These are phyloP conservation scores for Euryodendron excelsum DNA, from an alignment of 148 eudicot genomes.

Conservation along the genomic window DNA sequence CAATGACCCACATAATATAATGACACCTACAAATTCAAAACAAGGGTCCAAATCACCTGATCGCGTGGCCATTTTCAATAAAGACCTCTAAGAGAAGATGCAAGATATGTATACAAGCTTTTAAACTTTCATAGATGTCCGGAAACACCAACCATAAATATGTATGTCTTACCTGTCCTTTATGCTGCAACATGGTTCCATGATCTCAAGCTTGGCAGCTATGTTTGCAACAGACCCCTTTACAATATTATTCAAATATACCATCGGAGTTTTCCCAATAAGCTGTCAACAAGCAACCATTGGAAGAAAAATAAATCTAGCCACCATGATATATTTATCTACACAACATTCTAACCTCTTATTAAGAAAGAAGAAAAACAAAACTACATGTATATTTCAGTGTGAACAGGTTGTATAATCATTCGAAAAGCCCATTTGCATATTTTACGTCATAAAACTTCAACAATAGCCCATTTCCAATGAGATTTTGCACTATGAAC, in stretches of 20 bases:
- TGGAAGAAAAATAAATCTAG: not conserved
- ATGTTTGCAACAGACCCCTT: constrained; percentile 81
- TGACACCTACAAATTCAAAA: not conserved
- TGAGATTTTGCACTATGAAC: not conserved
- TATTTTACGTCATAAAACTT: not conserved
- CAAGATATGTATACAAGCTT: not conserved
- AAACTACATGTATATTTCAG: not conserved
- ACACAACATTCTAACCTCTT: not conserved
- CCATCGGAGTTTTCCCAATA: constrained; percentile 96
- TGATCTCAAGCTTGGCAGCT: constrained; percentile 97
- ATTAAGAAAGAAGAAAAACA: not conserved
- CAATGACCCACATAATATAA: not conserved
- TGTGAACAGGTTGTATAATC: not conserved
- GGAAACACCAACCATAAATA: not conserved
- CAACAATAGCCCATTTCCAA: not conserved
- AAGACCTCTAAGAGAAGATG: not conserved
- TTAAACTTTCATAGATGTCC: not conserved
- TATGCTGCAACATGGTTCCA: constrained; percentile 98
- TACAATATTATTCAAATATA: constrained; percentile 76
- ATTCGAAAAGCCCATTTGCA: not conserved
- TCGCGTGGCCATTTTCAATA: not conserved
- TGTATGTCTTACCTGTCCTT: constrained; percentile 71
- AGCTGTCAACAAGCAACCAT: constrained; percentile 49
- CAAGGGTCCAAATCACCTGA: not conserved
- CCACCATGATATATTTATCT: not conserved